Base-by-base conservation (phyloP, 257 asterid genomes). In the Datura wrightii region DNA sequence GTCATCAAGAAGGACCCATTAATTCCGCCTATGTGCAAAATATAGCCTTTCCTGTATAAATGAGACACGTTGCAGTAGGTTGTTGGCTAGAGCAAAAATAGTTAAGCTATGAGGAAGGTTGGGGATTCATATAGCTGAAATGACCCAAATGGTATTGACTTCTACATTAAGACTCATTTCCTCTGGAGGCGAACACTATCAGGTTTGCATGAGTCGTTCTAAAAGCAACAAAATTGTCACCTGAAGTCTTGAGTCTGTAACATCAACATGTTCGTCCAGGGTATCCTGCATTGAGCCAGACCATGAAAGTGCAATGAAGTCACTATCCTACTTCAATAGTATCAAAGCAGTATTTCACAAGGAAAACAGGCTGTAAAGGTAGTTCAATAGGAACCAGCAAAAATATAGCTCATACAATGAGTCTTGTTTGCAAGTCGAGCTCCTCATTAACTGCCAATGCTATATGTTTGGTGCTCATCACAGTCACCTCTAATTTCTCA, bases 381-480 rank as follows among this genome's bases (percentile, higher is more conserved):
- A 74, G 44, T 24, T 41, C 79, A 86, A 39, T 54, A 42, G 13
- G 11, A 80, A 76, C 84, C 58, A 18, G 42, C n/a, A 84, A 86
- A 72, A 80, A 72, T 67, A 81, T 79, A 85, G 88, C 70, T 87
- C 98, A 81, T 88, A 95, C 99, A 84, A 97, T 94, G 65, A 95
- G 93, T 89, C 96, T 92, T 6, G 98, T 91, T 83, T 95, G 99
- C 53, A 97, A 94, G 86, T 86, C 93, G 80, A 97, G 97, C 88
- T 97, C 99, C 87, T 97, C 98, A 53, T 92, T 97, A 88, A 97
- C 98, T 44, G 99, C 97, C 88, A 95, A 76, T 39, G 97, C 98
- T 83, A 97, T 94, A 88, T 97, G 99, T 87, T 94, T 97, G 84
- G 98, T 97, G 92, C 99, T 97, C 62, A 91, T 42, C 80, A 97